Percentiles rank a stretch among this genome's conserved stretches.
These are phyloP conservation scores for Vitis rotundifolia DNA, from an alignment of 164 flowering plant species.

Conservation along the genomic window DNA sequence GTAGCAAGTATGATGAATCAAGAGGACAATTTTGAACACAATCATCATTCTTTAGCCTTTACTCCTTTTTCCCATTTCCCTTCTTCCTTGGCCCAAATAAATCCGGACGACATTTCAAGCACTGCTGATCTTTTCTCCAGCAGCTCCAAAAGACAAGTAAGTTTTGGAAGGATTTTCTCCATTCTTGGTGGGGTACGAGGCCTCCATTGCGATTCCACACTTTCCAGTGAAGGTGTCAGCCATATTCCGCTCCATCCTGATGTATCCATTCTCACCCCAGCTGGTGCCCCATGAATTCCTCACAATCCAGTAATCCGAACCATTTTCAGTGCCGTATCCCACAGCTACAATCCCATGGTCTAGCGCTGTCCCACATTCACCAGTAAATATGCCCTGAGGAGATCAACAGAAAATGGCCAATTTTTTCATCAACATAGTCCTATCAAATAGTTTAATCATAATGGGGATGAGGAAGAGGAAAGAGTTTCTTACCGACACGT, in stretches of 20 bases:
- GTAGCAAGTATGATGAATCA: background rate
- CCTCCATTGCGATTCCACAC: slow-evolving; percentile 71
- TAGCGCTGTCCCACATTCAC: slow-evolving; percentile 57
- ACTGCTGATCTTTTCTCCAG: slow-evolving; percentile 11
- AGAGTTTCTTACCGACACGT: slow-evolving; percentile 53
- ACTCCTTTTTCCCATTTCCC: background rate
- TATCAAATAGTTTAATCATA: too few relatives aligned
- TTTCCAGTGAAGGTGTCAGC: slow-evolving; percentile 35
- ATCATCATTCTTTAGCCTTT: background rate
- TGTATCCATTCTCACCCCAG: slow-evolving; percentile 82
- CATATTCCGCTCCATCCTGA: slow-evolving; percentile 60
- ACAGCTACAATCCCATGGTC: slow-evolving; percentile 80
- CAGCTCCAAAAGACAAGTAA: background rate
- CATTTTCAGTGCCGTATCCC: slow-evolving; percentile 75
- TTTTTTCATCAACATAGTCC: too few relatives aligned
- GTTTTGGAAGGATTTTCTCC: slow-evolving; percentile 23
- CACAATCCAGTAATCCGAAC: slow-evolving; percentile 75
- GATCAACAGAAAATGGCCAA: background rate
- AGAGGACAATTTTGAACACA: background rate
- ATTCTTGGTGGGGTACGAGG: slow-evolving; percentile 72
- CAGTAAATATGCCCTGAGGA: slow-evolving; percentile 69
- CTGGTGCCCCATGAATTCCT: slow-evolving; percentile 80
- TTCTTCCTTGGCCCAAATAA: background rate
- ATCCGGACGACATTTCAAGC: slow-evolving; percentile 13
- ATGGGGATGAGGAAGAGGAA: background rate